Conservation (phyloP, 805 yeast genomes). For the Metschnikowia baotianmanensis region DNA sequence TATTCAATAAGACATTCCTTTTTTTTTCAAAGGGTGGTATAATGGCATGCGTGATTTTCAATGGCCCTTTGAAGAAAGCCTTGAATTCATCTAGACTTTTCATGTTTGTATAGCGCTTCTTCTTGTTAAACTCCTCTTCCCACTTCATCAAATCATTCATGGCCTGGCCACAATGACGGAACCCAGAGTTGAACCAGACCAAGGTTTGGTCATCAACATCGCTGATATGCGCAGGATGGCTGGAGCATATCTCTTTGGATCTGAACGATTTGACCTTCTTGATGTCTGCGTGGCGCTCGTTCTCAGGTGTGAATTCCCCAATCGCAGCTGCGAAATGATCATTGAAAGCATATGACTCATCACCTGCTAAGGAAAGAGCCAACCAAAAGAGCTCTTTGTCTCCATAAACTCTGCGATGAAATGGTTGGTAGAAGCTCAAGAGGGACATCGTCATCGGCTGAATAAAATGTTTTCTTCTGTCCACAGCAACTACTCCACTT, state of each 20-base stretch:
- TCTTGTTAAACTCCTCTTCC: constrained; percentile 28
- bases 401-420: constrained; percentile 24
- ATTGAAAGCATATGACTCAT: constrained; percentile 33
- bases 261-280: constrained; percentile 24
- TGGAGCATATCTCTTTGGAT: constrained; percentile 51
- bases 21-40: constrained; percentile 11
- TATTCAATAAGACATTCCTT: not conserved
- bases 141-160: constrained; percentile 25
- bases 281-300: constrained; percentile 23
- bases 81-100: constrained; percentile 26
- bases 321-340: constrained; percentile 33
- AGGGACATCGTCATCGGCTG: constrained; percentile 36
- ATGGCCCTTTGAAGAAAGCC: constrained; percentile 29
- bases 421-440: constrained; percentile 21
- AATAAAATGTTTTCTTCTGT: constrained; percentile 29
- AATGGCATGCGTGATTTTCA: constrained; percentile 44
- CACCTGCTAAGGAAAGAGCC: constrained; percentile 25
- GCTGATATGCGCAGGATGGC: constrained; percentile 60
- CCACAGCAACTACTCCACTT: constrained; percentile 34
- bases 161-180: constrained; percentile 50
- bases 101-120: constrained; percentile 26
- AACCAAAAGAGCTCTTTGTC: constrained; percentile 42
- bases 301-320: constrained; percentile 30
- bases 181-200: constrained; percentile 72
- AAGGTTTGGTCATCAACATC: constrained; percentile 49